Base-by-base conservation (phyloP, 106 monocot species). In the Platanthera zijinensis region DNA sequence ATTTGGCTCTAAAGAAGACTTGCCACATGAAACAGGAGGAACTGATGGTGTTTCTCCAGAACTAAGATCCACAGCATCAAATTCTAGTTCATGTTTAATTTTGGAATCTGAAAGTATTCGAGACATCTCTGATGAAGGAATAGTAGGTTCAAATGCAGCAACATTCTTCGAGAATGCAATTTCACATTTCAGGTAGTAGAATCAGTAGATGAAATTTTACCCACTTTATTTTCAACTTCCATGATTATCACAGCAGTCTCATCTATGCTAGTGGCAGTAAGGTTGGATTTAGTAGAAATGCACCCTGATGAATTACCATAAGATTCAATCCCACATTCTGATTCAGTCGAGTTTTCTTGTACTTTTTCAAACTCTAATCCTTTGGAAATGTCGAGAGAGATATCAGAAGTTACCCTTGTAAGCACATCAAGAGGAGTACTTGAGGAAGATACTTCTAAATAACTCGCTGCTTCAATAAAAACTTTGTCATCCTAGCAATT, bases 11-110 rank as follows among this genome's bases (percentile, higher is more conserved):
- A 48, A 73, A 56, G 49, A 47, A 47, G 69, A 50, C 61, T 77
- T 80, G 11, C 85, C 85, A 77, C 74, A 82, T 4, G 59, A 54
- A n/a, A 47, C 80, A 48, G 82, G 71, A 21, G 50, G 63, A 22
- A 71, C n/a, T 74, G 19, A 9, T 25, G 77, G 51, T 57, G 59
- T 48, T 30, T 72, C 39, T 28, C 7, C 7, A 18, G 9, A 84
- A 48, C 15, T 56, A 22, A 53, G 6, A 39, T 90, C 81, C 9
- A 14, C 8, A 57, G 22, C 69, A 28, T 73, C 74, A 50, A 22
- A 67, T 70, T 57, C 81, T 7, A 7, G 10, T 18, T 77, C 74
- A 14, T 68, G 8, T 51, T 52, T 71, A 53, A 19, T 67, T 63
- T 69, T 81, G 71, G 71, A 66, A 10, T 19, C 69, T 64, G 45